These are phyloP conservation scores for Alternaria atra DNA, from an alignment of 2,329 filamentous ascomycete genomes.

Conservation along the genomic window DNA sequence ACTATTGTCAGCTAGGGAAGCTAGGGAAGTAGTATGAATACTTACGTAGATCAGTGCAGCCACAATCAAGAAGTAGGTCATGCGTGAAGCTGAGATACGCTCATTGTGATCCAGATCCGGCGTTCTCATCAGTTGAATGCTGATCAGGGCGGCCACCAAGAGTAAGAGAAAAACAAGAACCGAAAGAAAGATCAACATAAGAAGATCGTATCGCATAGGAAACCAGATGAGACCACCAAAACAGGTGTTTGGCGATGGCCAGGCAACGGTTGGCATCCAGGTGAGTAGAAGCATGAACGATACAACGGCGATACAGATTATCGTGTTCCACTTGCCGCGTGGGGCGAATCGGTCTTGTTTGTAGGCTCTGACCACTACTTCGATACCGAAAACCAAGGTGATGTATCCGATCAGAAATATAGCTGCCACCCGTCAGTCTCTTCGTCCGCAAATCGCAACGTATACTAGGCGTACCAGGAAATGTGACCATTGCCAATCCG, in stretches of 20 bases:
- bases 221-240: constrained; percentile 76
- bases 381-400: constrained; percentile 71
- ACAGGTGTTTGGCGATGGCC: constrained; percentile 67
- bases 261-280: constrained; percentile 67
- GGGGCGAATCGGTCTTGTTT: constrained; percentile 65
- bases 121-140: constrained; percentile 65
- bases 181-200: constrained; percentile 65
- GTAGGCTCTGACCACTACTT: constrained; percentile 66
- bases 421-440: constrained; percentile 56
- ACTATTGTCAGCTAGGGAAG: constrained; percentile 8
- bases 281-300: constrained; percentile 63
- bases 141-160: constrained; percentile 63
- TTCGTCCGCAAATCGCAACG: background rate
- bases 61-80: constrained; percentile 72
- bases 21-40: constrained; percentile 37
- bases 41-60: constrained; percentile 65
- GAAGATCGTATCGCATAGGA: constrained; percentile 67
- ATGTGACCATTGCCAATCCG: constrained; percentile 48
- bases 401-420: constrained; percentile 73
- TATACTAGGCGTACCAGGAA: constrained; percentile 46
- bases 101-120: constrained; percentile 66
- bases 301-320: constrained; percentile 64
- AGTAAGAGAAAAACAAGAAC: constrained; percentile 62
- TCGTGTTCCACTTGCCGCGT: constrained; percentile 67
- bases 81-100: constrained; percentile 70